phyloP scores from a whole-genome alignment of 495 filamentous ascomycete genomes.

The Lophiostoma macrostomum region DNA sequence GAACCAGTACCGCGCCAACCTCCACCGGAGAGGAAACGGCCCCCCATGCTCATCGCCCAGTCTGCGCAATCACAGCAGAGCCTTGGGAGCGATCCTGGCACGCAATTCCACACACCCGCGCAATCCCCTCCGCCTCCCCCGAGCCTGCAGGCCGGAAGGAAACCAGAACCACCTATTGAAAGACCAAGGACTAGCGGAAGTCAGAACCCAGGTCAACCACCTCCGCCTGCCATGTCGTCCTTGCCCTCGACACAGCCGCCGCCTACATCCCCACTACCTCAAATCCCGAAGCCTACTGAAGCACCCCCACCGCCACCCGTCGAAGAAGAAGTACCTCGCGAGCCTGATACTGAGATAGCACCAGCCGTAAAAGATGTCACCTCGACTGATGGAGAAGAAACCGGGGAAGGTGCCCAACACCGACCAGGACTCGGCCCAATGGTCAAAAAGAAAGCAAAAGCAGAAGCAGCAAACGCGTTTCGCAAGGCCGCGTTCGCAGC shows the following conservation, averaged over 20 bases:
- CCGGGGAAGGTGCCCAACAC: conserved; percentile 53
- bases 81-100: conserved; percentile 10
- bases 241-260: conserved; percentile 8
- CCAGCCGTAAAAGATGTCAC: background rate
- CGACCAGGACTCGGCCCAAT: conserved; percentile 85
- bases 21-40: conserved; percentile 33
- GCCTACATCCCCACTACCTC: conserved; percentile 18
- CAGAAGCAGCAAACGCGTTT: conserved; percentile 72
- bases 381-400: conserved; percentile 6
- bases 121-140: conserved; percentile 12
- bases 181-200: conserved; percentile 4
- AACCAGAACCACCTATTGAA: conserved; percentile 6
- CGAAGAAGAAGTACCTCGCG: background rate
- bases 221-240: background rate
- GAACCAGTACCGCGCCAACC: conserved; percentile 2
- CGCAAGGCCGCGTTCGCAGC: conserved; percentile 82
- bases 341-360: background rate
- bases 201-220: background rate
- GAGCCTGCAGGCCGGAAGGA: conserved; percentile 18
- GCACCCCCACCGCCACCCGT: background rate
- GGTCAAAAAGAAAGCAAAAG: conserved; percentile 73
- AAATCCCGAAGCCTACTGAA: conserved; percentile 11
- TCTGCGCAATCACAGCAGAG: conserved; percentile 28
- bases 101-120: conserved; percentile 13
- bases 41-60: conserved; percentile 27